phyloP scores from a whole-genome alignment of 2,329 filamentous ascomycete species.

The Claviceps sp. region DNA sequence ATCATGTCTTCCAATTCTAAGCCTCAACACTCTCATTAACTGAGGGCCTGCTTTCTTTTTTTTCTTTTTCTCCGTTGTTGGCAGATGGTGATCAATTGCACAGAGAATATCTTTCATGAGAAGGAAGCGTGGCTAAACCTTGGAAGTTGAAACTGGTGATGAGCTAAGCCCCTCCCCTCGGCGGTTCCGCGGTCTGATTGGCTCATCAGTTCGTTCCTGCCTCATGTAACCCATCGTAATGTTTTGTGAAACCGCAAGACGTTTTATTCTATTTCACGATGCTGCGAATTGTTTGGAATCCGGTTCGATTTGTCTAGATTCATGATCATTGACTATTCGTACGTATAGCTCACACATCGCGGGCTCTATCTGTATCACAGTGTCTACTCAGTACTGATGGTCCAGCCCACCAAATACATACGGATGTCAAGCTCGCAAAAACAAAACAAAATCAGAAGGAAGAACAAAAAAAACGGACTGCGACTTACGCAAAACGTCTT shows the following conservation, averaged over 20 bases:
- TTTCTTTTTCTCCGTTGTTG: not conserved
- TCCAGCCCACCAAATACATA: not conserved
- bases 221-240: not conserved
- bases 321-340: not conserved
- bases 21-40: not conserved
- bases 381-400: not conserved
- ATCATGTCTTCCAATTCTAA: not conserved
- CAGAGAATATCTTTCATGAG: too few species aligned
- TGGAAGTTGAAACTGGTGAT: not conserved
- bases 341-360: not conserved
- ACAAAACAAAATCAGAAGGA: not conserved
- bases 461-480: not conserved
- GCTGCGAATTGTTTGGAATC: not conserved
- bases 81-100: not conserved
- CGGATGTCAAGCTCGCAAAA: not conserved
- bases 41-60: too few species aligned
- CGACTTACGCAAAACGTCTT: not conserved
- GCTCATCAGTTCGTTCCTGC: not conserved
- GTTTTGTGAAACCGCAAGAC: not conserved
- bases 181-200: not conserved
- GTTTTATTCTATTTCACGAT: not conserved
- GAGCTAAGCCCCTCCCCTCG: not conserved
- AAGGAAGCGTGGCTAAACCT: not conserved
- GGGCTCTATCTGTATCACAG: not conserved
- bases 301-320: not conserved